Evolutionary conservation across 768 basidiomycete genomes (phyloP).

Genomic region (Psilocybe subaeruginosa): DNA sequence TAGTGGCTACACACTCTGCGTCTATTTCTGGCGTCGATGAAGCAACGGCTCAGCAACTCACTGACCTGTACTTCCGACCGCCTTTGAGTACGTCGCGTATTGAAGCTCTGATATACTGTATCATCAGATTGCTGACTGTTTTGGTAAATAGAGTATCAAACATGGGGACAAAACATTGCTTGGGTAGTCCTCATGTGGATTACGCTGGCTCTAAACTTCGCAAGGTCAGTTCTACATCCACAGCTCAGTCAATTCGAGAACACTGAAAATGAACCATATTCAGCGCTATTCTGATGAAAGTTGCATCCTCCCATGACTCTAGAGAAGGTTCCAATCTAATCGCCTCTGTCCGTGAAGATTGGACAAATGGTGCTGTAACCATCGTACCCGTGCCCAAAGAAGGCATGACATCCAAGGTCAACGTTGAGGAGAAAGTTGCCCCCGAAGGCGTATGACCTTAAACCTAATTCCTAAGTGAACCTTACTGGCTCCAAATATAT

Average conservation of each 20-base stretch:
- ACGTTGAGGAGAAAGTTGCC: background rate
- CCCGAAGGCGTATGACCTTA: background rate
- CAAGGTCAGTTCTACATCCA: conserved; percentile 21
- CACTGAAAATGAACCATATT: background rate
- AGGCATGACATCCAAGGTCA: background rate
- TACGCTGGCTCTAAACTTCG: conserved; percentile 26
- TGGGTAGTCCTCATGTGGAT: conserved; percentile 38
- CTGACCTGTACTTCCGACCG: conserved; percentile 27
- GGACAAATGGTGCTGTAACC: background rate
- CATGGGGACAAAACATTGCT: conserved; percentile 35
- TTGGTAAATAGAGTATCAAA: conserved; percentile 27
- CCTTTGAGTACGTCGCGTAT: conserved; percentile 28
- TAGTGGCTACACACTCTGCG: conserved; percentile 29
- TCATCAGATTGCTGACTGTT: background rate
- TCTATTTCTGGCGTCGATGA: conserved; percentile 29
- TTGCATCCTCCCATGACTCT: background rate
- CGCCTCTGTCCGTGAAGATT: background rate
- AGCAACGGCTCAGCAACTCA: conserved; percentile 21
- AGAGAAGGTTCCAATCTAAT: background rate
- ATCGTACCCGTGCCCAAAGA: background rate
- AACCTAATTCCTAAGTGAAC: no score
- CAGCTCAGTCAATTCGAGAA: background rate
- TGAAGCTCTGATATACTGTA: background rate
- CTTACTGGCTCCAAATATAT: no score
- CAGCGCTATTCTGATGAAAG: background rate